Conservation (phyloP, 1,284 basidiomycete genomes). For the Xerocomus nothofagi region DNA sequence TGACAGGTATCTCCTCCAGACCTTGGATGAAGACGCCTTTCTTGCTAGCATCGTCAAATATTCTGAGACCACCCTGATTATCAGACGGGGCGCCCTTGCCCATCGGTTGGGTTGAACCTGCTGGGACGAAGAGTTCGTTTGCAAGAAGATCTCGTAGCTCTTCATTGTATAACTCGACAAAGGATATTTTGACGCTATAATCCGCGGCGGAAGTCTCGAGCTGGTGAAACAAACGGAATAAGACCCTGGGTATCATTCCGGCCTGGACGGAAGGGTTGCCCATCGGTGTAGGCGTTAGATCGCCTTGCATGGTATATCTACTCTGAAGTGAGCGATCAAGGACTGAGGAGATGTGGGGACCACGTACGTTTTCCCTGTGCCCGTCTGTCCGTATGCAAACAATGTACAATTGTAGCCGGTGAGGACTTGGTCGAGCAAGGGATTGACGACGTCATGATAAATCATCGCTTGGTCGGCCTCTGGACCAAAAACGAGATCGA, state of each 20-base stretch:
- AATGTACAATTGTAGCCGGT: conserved; percentile 97
- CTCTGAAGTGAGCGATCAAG: conserved; percentile 10
- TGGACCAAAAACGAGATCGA: conserved; percentile 93
- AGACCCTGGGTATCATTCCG: conserved; percentile 96
- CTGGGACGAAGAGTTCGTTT: conserved; percentile 64
- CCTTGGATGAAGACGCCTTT: conserved; percentile 93
- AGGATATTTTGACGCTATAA: conserved; percentile 93
- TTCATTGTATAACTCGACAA: conserved; percentile 99
- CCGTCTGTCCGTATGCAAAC: conserved; percentile 99
- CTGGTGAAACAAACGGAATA: conserved; percentile 90
- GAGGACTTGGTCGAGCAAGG: conserved; percentile 92
- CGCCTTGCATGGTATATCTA: conserved; percentile 95
- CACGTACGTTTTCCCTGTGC: conserved; percentile 97
- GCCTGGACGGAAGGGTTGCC: conserved; percentile 88
- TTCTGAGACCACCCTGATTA: conserved; percentile 67
- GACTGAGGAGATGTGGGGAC: not conserved
- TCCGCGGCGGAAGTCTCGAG: conserved; percentile 79
- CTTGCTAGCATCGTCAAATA: conserved; percentile 90
- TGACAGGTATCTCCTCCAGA: conserved; percentile 87
- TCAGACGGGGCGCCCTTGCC: conserved; percentile 50
- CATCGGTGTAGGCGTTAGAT: conserved; percentile 78
- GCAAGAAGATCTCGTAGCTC: conserved; percentile 94
- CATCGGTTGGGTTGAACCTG: conserved; percentile 68
- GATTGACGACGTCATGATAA: conserved; percentile 91
- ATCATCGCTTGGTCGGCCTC: conserved; percentile 96